A percentile compares a stretch with the other conserved stretches of the same genome.
Evolutionary conservation across 495 filamentous ascomycete genomes (phyloP).

Genomic region (Neurospora sp.): DNA sequence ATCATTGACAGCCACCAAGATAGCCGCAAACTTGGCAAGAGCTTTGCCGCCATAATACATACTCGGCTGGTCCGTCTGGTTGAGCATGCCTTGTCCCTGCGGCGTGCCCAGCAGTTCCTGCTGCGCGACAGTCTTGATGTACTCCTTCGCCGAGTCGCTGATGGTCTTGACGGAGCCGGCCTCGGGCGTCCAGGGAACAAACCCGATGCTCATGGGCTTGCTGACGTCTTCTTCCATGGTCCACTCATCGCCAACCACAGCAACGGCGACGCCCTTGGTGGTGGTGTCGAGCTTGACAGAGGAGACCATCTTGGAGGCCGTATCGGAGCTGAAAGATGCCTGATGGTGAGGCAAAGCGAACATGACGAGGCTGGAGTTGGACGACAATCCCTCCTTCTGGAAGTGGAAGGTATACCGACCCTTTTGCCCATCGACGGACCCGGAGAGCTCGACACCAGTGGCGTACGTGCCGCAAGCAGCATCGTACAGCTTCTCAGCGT

Average conservation of each 20-base stretch:
- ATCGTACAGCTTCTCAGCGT: slow-evolving; percentile 56
- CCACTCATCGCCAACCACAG: slow-evolving; percentile 67
- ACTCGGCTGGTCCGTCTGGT: slow-evolving; percentile 66
- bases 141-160: slow-evolving; percentile 37
- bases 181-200: slow-evolving; percentile 61
- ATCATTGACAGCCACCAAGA: slow-evolving; percentile 59
- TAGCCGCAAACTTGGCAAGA: slow-evolving; percentile 72
- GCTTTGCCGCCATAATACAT: slow-evolving; percentile 97
- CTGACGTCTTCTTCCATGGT: slow-evolving; percentile 55
- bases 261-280: slow-evolving; percentile 72
- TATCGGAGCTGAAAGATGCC: slow-evolving; percentile 55
- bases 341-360: slow-evolving; percentile 85
- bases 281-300: slow-evolving; percentile 61
- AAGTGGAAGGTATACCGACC: slow-evolving; percentile 69
- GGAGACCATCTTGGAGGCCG: slow-evolving; percentile 39
- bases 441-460: slow-evolving; percentile 48
- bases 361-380: slow-evolving; percentile 54
- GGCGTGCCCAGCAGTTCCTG: slow-evolving; percentile 42
- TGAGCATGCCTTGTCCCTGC: slow-evolving; percentile 52
- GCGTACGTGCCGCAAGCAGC: slow-evolving; percentile 66
- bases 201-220: slow-evolving; percentile 63
- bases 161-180: slow-evolving; percentile 41
- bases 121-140: slow-evolving; percentile 47
- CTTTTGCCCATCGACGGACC: slow-evolving; percentile 41
- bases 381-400: slow-evolving; percentile 51